Evolutionary conservation across 2,329 filamentous ascomycete species (phyloP).

Genomic region (Monascus ruber): DNA sequence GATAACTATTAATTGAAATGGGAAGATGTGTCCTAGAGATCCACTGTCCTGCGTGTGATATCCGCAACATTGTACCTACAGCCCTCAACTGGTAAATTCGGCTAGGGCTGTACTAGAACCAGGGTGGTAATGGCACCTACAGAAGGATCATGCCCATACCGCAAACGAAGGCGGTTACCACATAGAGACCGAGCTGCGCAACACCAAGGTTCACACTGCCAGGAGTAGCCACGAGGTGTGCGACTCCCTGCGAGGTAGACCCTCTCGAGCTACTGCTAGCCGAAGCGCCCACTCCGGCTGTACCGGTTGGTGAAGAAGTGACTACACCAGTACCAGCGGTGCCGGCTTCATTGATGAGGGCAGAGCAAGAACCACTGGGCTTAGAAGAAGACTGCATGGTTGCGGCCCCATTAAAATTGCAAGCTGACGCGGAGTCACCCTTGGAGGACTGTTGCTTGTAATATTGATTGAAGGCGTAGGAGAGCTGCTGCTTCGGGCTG

Average conservation of each 20-base stretch:
- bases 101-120: too few relatives aligned
- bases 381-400: constrained; percentile 20
- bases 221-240: constrained; percentile 15
- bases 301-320: constrained; percentile 24
- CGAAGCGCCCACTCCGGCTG: constrained; percentile 6
- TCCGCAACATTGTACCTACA: too few relatives aligned
- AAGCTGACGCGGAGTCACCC: constrained; percentile 26
- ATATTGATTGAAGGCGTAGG: constrained; percentile 37
- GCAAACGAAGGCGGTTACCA: constrained; percentile 31
- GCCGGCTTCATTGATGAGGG: constrained; percentile 29
- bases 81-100: too few relatives aligned
- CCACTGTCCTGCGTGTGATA: too few relatives aligned
- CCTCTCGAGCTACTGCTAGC: constrained; percentile 9
- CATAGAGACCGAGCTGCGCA: constrained; percentile 33
- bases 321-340: constrained; percentile 29
- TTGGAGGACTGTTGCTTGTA: constrained; percentile 28
- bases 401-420: constrained; percentile 36
- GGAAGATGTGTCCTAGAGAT: too few relatives aligned
- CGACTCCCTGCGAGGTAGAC: constrained; percentile 21
- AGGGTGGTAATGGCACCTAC: constrained; percentile 15
- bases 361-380: constrained; percentile 22
- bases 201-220: constrained; percentile 28
- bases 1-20: too few relatives aligned
- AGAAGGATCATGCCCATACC: constrained; percentile 38
- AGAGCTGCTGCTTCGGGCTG: constrained; percentile 32